Evolutionary conservation across 805 yeast species (phyloP), one percentile per base, ranked within the genome.

Genomic region (Suhomyces emberorum): DNA sequence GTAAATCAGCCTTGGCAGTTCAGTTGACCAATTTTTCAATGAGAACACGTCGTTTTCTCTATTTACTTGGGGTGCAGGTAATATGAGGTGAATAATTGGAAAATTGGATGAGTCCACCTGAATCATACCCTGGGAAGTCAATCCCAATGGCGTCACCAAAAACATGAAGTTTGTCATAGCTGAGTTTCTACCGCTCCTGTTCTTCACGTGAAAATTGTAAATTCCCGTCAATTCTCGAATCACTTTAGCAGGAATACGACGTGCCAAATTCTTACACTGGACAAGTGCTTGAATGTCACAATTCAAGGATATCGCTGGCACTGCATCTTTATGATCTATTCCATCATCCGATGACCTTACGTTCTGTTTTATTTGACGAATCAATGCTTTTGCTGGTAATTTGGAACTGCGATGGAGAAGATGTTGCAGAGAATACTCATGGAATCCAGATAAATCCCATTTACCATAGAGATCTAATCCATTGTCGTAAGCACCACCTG

Each of bases 211-310:
- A 42, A 50, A 63, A 33, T 59, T 49, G 47, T 72, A 72, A 2
- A 76, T 72, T 1, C 83, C 84, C 6, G 69, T 65, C 21, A 77
- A 48, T 47, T 79, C 83, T 29, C 84, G 62, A 1, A 79, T 55
- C 30, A 65, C 52, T 25, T 61, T 55, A 10, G 82, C 75, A 37
- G 63, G 66, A 22, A 77, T 61, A 35, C 69, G 65, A 3, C 56
- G 53, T 18, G 55, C 54, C 46, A 69, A 65, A 48, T 76, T 70
- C 43, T 78, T 77, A 51, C 83, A 78, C 48, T 79, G 83, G 4
- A 76, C 77, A 39, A 74, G 58, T 2, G 75, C 54, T 31, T 59
- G 58, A 5, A 72, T 61, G 29, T 64, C 66, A 11, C 53, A 38
- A 14, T 38, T 35, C 17, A 63, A 43, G 6, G 62, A 59, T 6